Conservation (phyloP, 1,139 yeast genomes). For the Lodderomyces orthopsilosis region DNA sequence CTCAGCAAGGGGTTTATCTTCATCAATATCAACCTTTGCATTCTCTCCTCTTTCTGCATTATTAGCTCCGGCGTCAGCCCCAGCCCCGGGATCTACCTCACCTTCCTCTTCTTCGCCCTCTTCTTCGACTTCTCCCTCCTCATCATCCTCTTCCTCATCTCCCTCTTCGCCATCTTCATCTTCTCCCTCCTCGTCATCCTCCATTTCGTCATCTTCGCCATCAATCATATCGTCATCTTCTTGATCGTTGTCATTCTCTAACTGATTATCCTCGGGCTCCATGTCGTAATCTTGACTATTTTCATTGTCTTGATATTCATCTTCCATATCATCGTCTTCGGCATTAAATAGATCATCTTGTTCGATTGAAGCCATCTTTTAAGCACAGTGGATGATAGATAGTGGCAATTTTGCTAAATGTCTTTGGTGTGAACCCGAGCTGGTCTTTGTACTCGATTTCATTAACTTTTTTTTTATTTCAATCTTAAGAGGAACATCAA, state of each 20-base stretch:
- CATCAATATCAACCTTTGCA: slow-evolving; percentile 20
- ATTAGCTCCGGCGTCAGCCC: slow-evolving; percentile 18
- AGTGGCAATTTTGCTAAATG: not conserved
- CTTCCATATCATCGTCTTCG: slow-evolving; percentile 20
- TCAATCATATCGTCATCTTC: slow-evolving; percentile 28
- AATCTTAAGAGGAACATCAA: not conserved
- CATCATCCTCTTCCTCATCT: slow-evolving; percentile 26
- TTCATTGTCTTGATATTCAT: slow-evolving; percentile 19
- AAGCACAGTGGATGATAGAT: not conserved
- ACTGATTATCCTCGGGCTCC: slow-evolving; percentile 20
- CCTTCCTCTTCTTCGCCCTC: slow-evolving; percentile 18
- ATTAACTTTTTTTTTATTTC: not conserved
- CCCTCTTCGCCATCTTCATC: slow-evolving; percentile 25
- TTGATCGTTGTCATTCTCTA: slow-evolving; percentile 6
- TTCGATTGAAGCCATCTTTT: slow-evolving; percentile 18
- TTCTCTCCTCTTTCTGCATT: slow-evolving; percentile 22
- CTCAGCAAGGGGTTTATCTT: slow-evolving; percentile 21
- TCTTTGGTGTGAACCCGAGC: not conserved
- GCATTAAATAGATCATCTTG: slow-evolving; percentile 28
- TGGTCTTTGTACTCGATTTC: not conserved
- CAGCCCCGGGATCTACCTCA: slow-evolving; percentile 17
- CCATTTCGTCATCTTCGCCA: slow-evolving; percentile 21
- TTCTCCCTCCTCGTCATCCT: slow-evolving; percentile 21
- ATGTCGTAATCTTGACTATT: slow-evolving; percentile 19
- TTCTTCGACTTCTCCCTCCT: slow-evolving; percentile 19